Evolutionary conservation across 371 early-diverging fungal species (phyloP), one percentile per base, ranked within the genome.

Genomic region (Mortierella sp.): DNA sequence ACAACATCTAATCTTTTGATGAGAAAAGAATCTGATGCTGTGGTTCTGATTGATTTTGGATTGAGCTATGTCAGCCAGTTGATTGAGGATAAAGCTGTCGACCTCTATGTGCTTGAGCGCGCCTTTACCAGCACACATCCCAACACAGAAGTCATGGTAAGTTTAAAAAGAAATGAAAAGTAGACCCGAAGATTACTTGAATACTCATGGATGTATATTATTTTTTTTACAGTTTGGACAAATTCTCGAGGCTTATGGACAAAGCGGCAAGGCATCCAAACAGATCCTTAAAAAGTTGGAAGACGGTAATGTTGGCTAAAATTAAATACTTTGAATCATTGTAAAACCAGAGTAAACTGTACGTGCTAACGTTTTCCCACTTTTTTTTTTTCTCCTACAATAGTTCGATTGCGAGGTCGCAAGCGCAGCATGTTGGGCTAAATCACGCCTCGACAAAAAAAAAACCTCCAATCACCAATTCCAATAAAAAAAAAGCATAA

Each of bases 1-100:
- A 99, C 99, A 2, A 98, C 99, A 0, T 97, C 98, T 4, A 99
- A 99, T 81, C 85, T 99, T 76, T 89, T 99, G 83, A 45, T 97
- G 37, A 84, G 92, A 42, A 82, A 88, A 34, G 76, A 76, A 12
- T 83, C 80, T 29, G 84, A 82, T 8, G 84, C 86, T n/a, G 71
- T 92, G 84, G 91, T 89, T 26, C 73, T 98, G 57, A 99, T 99
- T 67, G 99, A 99, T 88, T 99, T 99, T 89, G 99, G 99, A 1
- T 83, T 99, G 59, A 94, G 97, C 70, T 96, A 90, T 75, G 86
- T 91, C 29, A 96, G 97, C 13, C 75, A 78, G 3, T 86, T 97
- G 76, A 83, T 85, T n/a, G 99, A 99, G 82, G 99, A 99, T 85
- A 99, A 98, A 85, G 99, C 98, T 22, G 99, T 99, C 1, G 99